These are phyloP conservation scores for Ogataea haglerorum DNA, from an alignment of 805 yeast genomes.

Conservation along the genomic window DNA sequence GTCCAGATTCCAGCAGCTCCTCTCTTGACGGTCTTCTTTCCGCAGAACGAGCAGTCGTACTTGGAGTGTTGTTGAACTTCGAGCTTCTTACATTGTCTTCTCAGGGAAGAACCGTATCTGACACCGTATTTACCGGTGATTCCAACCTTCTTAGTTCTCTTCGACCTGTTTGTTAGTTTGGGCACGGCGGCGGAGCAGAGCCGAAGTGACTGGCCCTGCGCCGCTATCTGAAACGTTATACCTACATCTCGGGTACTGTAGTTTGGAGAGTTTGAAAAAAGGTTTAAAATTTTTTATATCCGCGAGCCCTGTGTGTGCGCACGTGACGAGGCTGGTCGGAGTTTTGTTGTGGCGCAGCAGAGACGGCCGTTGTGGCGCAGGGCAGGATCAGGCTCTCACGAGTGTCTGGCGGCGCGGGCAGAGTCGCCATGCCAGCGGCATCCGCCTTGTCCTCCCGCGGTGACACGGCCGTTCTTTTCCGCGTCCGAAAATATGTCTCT, in stretches of 20 bases:
- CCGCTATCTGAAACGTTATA: conserved; percentile 2
- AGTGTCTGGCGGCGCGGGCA: too few relatives aligned
- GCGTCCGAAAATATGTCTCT: too few relatives aligned
- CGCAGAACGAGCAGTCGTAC: conserved; percentile 99
- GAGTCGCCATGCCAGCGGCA: too few relatives aligned
- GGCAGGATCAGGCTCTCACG: too few relatives aligned
- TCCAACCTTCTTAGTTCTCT: conserved; percentile 99
- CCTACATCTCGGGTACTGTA: conserved; percentile 12
- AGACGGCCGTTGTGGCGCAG: too few relatives aligned
- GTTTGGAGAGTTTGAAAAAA: conserved; percentile 12
- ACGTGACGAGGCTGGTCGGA: conserved; percentile 4
- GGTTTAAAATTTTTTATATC: conserved; percentile 9
- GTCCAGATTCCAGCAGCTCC: conserved; percentile 98
- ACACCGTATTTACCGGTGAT: conserved; percentile 99
- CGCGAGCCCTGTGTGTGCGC: conserved; percentile 4
- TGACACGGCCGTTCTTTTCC: too few relatives aligned
- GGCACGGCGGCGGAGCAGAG: not conserved
- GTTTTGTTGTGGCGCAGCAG: not conserved
- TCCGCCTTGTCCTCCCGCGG: too few relatives aligned
- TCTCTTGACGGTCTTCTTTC: conserved; percentile 97
- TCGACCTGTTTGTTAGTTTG: conserved; percentile 64
- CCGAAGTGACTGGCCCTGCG: not conserved
- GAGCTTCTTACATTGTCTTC: conserved; percentile 99
- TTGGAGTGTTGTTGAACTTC: conserved; percentile 98
- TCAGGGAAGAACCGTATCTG: conserved; percentile 99